Percentiles rank a stretch among this genome's conserved stretches.
Conservation (phyloP, 371 early-diverging fungal genomes). For the Rhizopus arrhizus region DNA sequence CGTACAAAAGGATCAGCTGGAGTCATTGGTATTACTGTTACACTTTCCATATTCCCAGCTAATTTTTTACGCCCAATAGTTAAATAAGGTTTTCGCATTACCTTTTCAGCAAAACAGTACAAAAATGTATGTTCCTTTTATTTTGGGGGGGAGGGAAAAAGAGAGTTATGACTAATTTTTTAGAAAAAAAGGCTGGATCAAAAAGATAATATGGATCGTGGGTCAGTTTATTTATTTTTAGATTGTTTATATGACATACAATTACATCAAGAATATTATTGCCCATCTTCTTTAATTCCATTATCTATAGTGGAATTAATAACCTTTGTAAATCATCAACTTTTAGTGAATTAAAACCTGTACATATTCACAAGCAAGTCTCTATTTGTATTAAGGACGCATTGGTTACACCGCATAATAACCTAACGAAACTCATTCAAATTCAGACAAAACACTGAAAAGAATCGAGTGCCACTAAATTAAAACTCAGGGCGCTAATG, state of each 20-base stretch:
- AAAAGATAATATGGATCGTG: background rate
- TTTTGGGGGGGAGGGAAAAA: too few species aligned
- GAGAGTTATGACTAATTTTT: too few species aligned
- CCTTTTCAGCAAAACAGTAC: background rate
- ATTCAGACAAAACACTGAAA: too few species aligned
- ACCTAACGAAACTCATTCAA: too few species aligned
- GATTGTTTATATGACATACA: slow-evolving; percentile 14
- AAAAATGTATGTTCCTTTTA: background rate
- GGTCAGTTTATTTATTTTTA: background rate
- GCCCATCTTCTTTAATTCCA: background rate
- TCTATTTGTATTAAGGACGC: too few species aligned
- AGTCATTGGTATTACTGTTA: slow-evolving; percentile 21
- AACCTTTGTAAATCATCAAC: background rate
- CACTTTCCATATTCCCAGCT: background rate
- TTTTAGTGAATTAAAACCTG: too few species aligned
- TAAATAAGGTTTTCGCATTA: slow-evolving; percentile 1
- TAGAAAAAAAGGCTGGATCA: background rate
- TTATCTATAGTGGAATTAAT: background rate
- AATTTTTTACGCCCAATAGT: background rate
- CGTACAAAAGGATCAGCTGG: slow-evolving; percentile 18
- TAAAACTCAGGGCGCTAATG: too few species aligned
- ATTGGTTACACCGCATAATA: too few species aligned
- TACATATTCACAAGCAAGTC: too few species aligned
- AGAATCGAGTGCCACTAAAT: too few species aligned
- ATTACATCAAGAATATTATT: background rate